Evolutionary conservation across 225 moss, liverwort and hornwort genomes (phyloP).

Genomic region (Lunularia cruciata): DNA sequence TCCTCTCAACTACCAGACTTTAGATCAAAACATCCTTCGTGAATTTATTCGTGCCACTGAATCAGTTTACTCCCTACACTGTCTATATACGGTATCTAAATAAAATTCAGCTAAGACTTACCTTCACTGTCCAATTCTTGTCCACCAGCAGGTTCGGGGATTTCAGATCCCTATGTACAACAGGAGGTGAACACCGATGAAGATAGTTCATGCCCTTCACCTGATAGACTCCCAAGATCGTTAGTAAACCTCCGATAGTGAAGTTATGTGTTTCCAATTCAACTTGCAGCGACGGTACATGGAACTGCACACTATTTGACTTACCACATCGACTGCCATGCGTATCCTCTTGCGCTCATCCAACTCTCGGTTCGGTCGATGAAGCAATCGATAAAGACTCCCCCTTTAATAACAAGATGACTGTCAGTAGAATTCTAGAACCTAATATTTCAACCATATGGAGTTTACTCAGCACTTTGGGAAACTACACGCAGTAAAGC

Average conservation of each 20-base stretch:
- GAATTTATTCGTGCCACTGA: background rate
- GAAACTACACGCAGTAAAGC: too few species aligned
- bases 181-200: constrained; percentile 86
- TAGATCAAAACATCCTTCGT: too few species aligned
- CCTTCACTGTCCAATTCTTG: constrained; percentile 99
- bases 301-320: too few species aligned
- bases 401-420: constrained; percentile 51
- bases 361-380: constrained; percentile 94
- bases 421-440: background rate
- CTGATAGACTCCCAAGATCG: constrained; percentile 33
- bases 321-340: constrained; percentile 96
- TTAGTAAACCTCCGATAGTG: too few species aligned
- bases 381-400: constrained; percentile 88
- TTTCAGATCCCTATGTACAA: constrained; percentile 96
- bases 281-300: too few species aligned
- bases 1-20: too few species aligned
- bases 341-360: constrained; percentile 91
- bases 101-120: constrained; percentile 24
- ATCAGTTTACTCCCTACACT: too few species aligned
- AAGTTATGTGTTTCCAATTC: too few species aligned
- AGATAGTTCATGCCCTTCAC: constrained; percentile 99
- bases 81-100: too few species aligned
- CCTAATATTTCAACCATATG: too few species aligned
- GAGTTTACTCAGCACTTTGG: too few species aligned
- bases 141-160: constrained; percentile 96